These are phyloP conservation scores for Fonsecaea nubica DNA, from an alignment of 2,329 filamentous ascomycete genomes.

Conservation along the genomic window DNA sequence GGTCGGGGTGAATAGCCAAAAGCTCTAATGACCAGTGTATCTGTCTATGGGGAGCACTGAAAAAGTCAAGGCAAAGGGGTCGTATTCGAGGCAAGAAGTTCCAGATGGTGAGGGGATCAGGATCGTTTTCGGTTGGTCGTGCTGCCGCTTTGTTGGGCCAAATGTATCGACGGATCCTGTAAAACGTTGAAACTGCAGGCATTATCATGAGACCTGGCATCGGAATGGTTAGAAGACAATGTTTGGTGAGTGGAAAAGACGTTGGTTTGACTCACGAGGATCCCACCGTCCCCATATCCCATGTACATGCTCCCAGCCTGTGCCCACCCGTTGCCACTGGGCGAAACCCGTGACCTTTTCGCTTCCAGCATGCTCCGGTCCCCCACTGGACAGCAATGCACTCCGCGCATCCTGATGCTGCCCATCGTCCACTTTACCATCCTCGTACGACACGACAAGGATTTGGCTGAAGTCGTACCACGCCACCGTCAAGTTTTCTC, in stretches of 20 bases:
- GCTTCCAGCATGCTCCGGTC: neutral
- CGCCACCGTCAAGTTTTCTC: conserved; percentile 14
- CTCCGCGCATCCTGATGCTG: neutral
- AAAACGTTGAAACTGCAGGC: conserved; percentile 11
- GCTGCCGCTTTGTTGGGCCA: conserved; percentile 22
- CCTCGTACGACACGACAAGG: conserved; percentile 25
- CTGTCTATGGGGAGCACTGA: conserved; percentile 24
- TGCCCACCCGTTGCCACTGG: conserved; percentile 27
- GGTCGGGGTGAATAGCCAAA: conserved; percentile 25
- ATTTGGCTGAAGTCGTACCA: conserved; percentile 29
- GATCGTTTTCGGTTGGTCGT: conserved; percentile 44
- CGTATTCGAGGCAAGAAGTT: conserved; percentile 22
- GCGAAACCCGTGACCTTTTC: conserved; percentile 28
- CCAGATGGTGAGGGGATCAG: conserved; percentile 22
- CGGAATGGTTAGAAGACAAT: conserved; percentile 10
- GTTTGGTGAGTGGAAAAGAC: neutral
- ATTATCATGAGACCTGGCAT: conserved; percentile 24
- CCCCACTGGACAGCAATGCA: neutral
- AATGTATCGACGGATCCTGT: conserved; percentile 9
- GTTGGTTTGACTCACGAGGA: conserved; percentile 24
- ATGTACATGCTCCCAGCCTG: conserved; percentile 28
- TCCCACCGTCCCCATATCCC: conserved; percentile 27
- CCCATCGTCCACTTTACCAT: neutral
- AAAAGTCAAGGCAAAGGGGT: conserved; percentile 22
- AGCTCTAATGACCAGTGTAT: conserved; percentile 30